phyloP scores from a whole-genome alignment of 805 yeast genomes.

The Pichia manshurica region DNA sequence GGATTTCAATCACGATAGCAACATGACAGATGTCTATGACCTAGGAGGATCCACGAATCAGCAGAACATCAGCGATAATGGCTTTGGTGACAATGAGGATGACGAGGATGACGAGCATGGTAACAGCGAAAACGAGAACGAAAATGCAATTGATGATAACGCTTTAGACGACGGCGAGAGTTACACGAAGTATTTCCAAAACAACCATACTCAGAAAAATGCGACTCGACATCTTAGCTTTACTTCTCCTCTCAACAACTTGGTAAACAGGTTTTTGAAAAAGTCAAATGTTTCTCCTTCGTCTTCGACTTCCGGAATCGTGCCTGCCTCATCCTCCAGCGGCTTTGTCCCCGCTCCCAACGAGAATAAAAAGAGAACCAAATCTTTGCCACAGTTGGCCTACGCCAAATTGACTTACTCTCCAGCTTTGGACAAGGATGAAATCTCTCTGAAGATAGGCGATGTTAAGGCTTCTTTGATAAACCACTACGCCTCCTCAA shows the following conservation, averaged over 20 bases:
- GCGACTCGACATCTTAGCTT: conserved; percentile 16
- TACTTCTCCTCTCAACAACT: conserved; percentile 10
- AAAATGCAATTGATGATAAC: conserved; percentile 11
- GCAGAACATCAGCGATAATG: no score
- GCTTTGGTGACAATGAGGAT: not conserved
- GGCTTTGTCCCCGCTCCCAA: no score
- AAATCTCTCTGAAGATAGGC: conserved; percentile 36
- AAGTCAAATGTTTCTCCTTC: not conserved
- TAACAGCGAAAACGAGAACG: conserved; percentile 14
- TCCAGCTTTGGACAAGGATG: conserved; percentile 28
- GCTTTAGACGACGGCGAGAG: conserved; percentile 5
- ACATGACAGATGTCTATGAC: no score
- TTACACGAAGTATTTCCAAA: conserved; percentile 1
- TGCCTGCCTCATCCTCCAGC: no score
- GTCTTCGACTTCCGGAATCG: no score
- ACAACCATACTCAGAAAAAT: conserved; percentile 1
- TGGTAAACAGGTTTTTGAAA: conserved; percentile 8
- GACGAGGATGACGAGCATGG: not conserved
- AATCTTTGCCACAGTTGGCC: conserved; percentile 50
- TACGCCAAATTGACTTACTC: conserved; percentile 40
- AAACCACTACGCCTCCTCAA: conserved; percentile 15
- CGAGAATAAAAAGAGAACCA: conserved; percentile 41
- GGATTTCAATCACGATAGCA: no score
- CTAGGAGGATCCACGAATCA: no score
- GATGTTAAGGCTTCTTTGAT: conserved; percentile 36